Percentiles rank a stretch among this genome's conserved stretches.
Conservation (phyloP, 2,329 filamentous ascomycete species). For the Diaporthe australafricana region DNA sequence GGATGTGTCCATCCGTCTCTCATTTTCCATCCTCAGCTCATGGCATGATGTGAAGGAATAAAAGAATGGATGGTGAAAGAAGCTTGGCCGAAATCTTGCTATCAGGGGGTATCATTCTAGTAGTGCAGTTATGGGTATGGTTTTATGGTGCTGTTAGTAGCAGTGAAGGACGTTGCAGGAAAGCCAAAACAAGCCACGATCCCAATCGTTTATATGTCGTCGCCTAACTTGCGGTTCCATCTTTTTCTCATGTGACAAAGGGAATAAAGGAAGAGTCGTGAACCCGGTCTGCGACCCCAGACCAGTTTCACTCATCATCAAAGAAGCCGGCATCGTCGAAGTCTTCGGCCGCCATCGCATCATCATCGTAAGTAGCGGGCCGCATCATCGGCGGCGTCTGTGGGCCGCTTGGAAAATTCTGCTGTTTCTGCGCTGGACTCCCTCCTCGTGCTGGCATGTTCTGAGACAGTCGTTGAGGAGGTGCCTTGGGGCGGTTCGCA, state of each 20-base stretch:
- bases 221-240: background rate
- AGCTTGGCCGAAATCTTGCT: conserved; percentile 30
- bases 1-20: conserved; percentile 3
- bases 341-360: conserved; percentile 66
- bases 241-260: conserved; percentile 28
- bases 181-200: conserved; percentile 17
- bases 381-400: conserved; percentile 73
- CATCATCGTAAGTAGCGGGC: conserved; percentile 68
- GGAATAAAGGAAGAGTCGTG: conserved; percentile 2
- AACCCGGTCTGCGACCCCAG: background rate
- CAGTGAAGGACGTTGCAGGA: conserved; percentile 14
- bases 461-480: conserved; percentile 51
- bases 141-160: conserved; percentile 17
- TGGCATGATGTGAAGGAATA: background rate
- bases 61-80: conserved; percentile 20
- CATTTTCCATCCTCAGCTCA: background rate
- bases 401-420: conserved; percentile 49
- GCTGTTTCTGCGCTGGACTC: conserved; percentile 57
- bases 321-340: conserved; percentile 70
- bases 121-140: conserved; percentile 32
- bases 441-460: conserved; percentile 51
- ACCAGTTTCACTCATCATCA: conserved; percentile 41
- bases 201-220: conserved; percentile 18
- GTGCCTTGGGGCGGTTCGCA: conserved; percentile 51
- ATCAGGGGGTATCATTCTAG: conserved; percentile 44